Percentiles rank a stretch among this genome's conserved stretches.
phyloP scores from a whole-genome alignment of 2,329 filamentous ascomycete species.

The Aspergillus luchuensis region DNA sequence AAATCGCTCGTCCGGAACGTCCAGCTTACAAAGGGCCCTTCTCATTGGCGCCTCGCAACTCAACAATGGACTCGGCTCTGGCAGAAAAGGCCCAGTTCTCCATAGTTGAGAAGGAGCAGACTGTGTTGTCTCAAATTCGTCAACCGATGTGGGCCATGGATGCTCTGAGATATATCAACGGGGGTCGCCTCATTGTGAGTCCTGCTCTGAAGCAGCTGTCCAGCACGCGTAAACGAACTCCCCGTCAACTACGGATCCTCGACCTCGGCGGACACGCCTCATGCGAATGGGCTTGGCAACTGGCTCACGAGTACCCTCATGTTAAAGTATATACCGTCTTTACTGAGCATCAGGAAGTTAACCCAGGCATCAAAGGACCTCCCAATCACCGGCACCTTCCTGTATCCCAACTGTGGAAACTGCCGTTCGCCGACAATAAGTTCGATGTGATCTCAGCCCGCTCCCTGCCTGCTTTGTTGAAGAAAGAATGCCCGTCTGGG shows the following conservation, averaged over 20 bases:
- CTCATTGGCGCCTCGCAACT: conserved; percentile 73
- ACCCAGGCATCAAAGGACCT: conserved; percentile 77
- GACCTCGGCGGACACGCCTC: conserved; percentile 83
- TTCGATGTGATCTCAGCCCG: conserved; percentile 93
- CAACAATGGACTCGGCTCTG: conserved; percentile 63
- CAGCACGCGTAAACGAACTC: conserved; percentile 26
- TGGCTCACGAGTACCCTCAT: conserved; percentile 80
- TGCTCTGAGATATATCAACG: conserved; percentile 61
- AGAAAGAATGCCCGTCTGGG: conserved; percentile 63
- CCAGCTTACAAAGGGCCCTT: conserved; percentile 69
- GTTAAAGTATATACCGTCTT: conserved; percentile 86
- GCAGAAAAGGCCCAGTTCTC: conserved; percentile 46
- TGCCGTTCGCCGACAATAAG: conserved; percentile 82
- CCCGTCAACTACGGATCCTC: conserved; percentile 66
- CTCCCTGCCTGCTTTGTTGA: conserved; percentile 81
- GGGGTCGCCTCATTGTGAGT: conserved; percentile 61
- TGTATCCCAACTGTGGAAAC: conserved; percentile 72
- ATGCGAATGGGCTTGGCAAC: conserved; percentile 96
- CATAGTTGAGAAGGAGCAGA: conserved; percentile 70
- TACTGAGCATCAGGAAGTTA: conserved; percentile 71
- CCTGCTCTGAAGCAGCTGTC: conserved; percentile 48
- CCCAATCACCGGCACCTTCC: conserved; percentile 82
- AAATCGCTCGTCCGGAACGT: conserved; percentile 70
- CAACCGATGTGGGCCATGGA: conserved; percentile 64
- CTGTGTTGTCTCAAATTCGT: conserved; percentile 72